These are phyloP conservation scores for Syzygium malaccense DNA, from an alignment of 441 rosid species.

Conservation along the genomic window DNA sequence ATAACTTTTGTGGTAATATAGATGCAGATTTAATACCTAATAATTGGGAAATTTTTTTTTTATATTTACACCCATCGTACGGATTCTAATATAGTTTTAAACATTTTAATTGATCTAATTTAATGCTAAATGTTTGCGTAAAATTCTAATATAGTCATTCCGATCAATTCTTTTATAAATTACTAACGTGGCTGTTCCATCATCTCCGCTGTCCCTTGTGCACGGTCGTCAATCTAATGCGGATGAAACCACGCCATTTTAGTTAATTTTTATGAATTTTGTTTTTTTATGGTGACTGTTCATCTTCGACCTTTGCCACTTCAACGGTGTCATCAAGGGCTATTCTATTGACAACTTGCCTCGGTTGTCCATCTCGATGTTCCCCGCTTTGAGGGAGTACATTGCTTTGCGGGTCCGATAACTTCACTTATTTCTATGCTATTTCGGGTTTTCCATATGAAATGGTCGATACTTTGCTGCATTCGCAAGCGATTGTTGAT, in stretches of 20 bases:
- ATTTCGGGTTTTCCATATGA: constrained; percentile 19
- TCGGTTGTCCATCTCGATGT: constrained; percentile 32
- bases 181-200: neutral
- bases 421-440: constrained; percentile 41
- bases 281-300: neutral
- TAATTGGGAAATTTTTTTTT: neutral
- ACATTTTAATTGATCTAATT: neutral
- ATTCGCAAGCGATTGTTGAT: constrained; percentile 37
- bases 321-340: constrained; percentile 27
- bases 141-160: neutral
- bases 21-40: neutral
- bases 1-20: neutral
- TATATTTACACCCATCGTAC: neutral
- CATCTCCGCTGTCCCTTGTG: neutral
- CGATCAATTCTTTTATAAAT: fast-evolving
- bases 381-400: constrained; percentile 26
- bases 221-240: neutral
- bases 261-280: neutral
- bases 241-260: neutral
- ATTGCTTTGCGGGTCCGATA: constrained; percentile 35
- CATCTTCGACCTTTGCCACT: neutral
- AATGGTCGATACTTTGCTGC: constrained; percentile 32
- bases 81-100: neutral
- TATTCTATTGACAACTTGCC: constrained; percentile 27
- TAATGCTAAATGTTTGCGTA: neutral